phyloP scores from a whole-genome alignment of 345 rosid species.

The Lumnitzera racemosa region DNA sequence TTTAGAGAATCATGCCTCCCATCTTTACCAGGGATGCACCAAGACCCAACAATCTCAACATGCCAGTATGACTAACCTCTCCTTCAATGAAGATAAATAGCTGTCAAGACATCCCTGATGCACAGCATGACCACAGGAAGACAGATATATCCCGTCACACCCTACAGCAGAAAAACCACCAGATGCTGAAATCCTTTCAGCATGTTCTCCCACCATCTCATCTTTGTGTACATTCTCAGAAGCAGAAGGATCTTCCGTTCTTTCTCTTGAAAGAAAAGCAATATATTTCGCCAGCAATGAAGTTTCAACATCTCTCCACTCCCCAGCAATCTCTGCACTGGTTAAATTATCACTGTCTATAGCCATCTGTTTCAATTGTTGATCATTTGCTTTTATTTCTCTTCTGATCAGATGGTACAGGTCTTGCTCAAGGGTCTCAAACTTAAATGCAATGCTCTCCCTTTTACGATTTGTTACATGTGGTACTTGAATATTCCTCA shows the following conservation, averaged over 20 bases:
- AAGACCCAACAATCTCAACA: not conserved
- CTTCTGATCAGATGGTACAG: conserved; percentile 36
- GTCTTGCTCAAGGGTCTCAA: conserved; percentile 60
- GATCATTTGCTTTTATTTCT: conserved; percentile 25
- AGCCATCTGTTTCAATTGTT: conserved; percentile 13
- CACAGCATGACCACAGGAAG: conserved; percentile 97
- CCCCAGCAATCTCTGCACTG: conserved; percentile 23
- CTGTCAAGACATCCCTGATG: conserved; percentile 88
- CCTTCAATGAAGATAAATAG: conserved; percentile 73
- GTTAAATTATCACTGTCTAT: conserved; percentile 20
- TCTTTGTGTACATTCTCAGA: conserved; percentile 29
- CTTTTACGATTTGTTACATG: conserved; percentile 29
- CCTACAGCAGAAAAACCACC: conserved; percentile 70
- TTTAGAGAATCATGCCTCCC: not conserved
- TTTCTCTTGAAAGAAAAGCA: conserved; percentile 42
- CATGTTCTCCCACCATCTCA: conserved; percentile 19
- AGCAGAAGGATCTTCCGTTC: conserved; percentile 27
- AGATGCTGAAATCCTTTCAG: conserved; percentile 24
- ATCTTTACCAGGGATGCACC: not conserved
- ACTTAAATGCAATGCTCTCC: conserved; percentile 23
- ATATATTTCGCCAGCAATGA: conserved; percentile 37
- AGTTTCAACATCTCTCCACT: conserved; percentile 32
- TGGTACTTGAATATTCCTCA: conserved; percentile 35
- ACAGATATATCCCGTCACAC: conserved; percentile 82
- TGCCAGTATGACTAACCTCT: conserved; percentile 41